These are phyloP conservation scores for Eucalyptus viminalis DNA, from an alignment of 345 rosid genomes.

Conservation along the genomic window DNA sequence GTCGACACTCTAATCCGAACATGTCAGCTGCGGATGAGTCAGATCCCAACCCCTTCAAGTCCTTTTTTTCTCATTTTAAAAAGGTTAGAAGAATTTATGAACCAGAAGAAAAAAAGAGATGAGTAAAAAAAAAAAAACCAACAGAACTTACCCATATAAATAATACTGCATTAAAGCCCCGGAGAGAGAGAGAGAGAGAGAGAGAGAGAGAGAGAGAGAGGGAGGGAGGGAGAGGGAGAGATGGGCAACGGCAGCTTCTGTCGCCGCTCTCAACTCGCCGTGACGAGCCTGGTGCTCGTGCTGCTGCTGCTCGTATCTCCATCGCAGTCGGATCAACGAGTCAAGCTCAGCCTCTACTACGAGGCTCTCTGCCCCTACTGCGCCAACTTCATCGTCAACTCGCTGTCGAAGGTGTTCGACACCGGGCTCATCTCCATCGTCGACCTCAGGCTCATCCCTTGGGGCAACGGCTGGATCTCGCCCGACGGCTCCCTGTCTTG, in stretches of 20 bases:
- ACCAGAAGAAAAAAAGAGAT: neutral
- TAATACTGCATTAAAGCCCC: neutral
- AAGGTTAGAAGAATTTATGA: neutral
- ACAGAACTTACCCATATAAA: neutral
- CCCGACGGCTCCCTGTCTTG: conserved; percentile 36
- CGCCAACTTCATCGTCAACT: conserved; percentile 65
- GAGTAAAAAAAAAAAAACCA: too few species aligned
- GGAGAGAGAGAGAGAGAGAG: neutral
- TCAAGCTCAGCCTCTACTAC: conserved; percentile 57
- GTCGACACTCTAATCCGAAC: neutral
- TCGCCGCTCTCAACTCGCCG: neutral
- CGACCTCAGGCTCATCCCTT: conserved; percentile 65
- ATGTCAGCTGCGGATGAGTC: neutral
- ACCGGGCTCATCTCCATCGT: conserved; percentile 44
- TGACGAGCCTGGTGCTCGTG: neutral
- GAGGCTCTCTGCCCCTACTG: conserved; percentile 69
- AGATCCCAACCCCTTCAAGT: neutral
- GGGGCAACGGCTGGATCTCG: conserved; percentile 56
- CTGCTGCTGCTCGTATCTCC: neutral
- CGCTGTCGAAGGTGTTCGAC: conserved; percentile 45
- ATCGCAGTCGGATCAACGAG: conserved; percentile 3
- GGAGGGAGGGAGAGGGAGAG: neutral
- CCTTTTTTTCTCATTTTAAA: neutral
- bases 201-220: neutral
- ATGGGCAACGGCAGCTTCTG: neutral